phyloP scores from a whole-genome alignment of 2,329 filamentous ascomycete species.

The Pseudogymnoascus verrucosus region DNA sequence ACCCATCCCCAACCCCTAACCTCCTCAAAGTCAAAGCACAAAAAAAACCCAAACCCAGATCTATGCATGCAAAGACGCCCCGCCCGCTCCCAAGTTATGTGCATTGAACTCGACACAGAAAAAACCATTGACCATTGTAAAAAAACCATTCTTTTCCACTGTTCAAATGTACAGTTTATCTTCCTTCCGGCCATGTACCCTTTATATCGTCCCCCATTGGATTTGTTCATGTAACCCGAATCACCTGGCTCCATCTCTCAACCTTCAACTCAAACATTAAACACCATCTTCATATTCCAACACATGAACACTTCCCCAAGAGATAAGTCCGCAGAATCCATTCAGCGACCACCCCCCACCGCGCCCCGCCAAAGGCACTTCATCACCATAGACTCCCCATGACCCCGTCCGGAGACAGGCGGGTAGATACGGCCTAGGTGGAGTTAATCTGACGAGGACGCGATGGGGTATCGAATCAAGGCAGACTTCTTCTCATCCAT shows the following conservation, averaged over 20 bases:
- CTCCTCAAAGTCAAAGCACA: background rate
- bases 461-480: background rate
- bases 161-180: background rate
- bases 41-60: background rate
- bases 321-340: background rate
- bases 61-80: background rate
- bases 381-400: background rate
- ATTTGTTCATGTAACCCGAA: no score
- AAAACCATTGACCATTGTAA: background rate
- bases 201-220: background rate
- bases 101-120: background rate
- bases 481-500: background rate
- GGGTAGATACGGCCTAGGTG: background rate
- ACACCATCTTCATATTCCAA: background rate
- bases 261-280: background rate
- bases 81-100: background rate
- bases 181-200: background rate
- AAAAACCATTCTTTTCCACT: background rate
- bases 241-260: no score
- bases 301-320: background rate
- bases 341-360: background rate
- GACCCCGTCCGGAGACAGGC: background rate
- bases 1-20: background rate
- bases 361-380: background rate
- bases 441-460: background rate